Conservation (phyloP, 306 rosid species). For the Citrullus mucosospermus region DNA sequence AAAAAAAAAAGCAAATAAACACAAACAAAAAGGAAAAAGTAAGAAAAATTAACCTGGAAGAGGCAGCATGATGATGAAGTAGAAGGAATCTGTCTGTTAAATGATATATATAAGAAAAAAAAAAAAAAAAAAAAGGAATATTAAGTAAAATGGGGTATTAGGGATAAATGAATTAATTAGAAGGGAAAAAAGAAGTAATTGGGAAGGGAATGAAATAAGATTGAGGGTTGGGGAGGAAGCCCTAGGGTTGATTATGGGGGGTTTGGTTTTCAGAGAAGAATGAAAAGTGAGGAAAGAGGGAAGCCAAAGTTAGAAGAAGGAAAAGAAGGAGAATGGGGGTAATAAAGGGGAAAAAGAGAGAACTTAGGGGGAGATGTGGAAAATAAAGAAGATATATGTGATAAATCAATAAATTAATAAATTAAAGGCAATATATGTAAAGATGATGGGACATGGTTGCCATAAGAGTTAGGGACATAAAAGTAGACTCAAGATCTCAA, state of each 20-base stretch:
- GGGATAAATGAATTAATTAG: background rate
- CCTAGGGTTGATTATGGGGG: background rate
- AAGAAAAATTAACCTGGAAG: background rate
- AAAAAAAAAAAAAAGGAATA: background rate
- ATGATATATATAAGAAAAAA: background rate
- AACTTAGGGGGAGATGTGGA: background rate
- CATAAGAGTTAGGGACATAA: slow-evolving; percentile 28
- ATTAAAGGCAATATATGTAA: background rate
- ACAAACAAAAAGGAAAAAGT: background rate
- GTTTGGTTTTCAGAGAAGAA: background rate
- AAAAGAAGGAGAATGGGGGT: background rate
- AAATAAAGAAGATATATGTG: background rate
- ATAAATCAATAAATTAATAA: background rate
- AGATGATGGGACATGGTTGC: slow-evolving; percentile 28
- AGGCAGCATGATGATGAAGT: background rate
- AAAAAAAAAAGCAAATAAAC: background rate
- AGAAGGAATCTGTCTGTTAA: background rate
- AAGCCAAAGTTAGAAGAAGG: background rate
- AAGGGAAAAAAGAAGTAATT: background rate
- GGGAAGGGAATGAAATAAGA: background rate
- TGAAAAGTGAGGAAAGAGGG: background rate
- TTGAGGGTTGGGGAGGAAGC: background rate
- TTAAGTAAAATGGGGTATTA: background rate
- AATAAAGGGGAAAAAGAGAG: background rate
- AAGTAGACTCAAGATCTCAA: slow-evolving; percentile 2